Conservation (phyloP, 805 yeast species). For the Wickerhamomyces chambardii region DNA sequence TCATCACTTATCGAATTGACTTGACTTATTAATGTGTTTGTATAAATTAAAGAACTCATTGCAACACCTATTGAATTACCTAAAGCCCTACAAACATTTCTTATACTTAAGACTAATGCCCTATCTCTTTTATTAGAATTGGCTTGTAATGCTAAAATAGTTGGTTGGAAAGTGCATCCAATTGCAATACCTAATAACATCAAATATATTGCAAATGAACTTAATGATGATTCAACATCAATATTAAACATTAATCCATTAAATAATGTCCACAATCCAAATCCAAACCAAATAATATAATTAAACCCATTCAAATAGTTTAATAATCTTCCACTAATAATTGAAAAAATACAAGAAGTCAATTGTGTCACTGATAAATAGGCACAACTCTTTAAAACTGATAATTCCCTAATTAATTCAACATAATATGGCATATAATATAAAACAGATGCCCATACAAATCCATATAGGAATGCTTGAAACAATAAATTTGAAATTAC, state of each 20-base stretch:
- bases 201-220: conserved; percentile 23
- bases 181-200: conserved; percentile 29
- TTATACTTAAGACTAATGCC: conserved; percentile 47
- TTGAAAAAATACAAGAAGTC: conserved; percentile 29
- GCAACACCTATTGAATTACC: conserved; percentile 61
- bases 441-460: conserved; percentile 32
- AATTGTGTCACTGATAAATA: conserved; percentile 33
- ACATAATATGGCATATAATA: conserved; percentile 37
- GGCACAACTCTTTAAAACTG: conserved; percentile 25
- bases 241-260: conserved; percentile 23
- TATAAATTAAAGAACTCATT: conserved; percentile 14
- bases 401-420: not conserved
- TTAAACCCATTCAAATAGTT: not conserved
- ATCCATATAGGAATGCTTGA: conserved; percentile 37
- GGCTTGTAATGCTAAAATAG: conserved; percentile 39
- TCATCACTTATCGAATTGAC: not conserved
- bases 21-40: conserved; percentile 1
- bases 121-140: conserved; percentile 41
- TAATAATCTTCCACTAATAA: conserved; percentile 33
- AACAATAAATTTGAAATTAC: conserved; percentile 22
- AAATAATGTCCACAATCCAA: conserved; percentile 18
- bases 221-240: conserved; percentile 23
- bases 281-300: conserved; percentile 11
- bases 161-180: conserved; percentile 7
- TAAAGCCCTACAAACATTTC: conserved; percentile 47